Base-by-base conservation (phyloP, 2,329 filamentous ascomycete species). In the Xylogone sp. region DNA sequence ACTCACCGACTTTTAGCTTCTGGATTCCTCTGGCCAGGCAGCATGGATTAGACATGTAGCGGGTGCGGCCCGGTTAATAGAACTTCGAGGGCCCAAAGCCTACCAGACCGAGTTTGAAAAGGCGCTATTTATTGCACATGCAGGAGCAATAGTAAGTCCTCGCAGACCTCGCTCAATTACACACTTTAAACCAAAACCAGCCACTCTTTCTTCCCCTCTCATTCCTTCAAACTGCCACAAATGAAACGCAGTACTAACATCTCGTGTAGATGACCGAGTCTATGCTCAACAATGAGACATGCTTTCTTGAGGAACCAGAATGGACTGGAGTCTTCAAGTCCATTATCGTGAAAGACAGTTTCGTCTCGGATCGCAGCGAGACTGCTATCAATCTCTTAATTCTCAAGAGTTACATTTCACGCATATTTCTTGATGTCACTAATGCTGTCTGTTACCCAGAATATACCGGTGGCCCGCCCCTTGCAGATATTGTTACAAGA, bases 391-490 rank as follows among this genome's bases (percentile, higher is more conserved):
- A 46, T 2, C 48, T 64, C 10, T 53, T 62, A 16, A 58, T 60
- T 49, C 47, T 56, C 8, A 64, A 64, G 46, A 50, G 52, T 18
- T 53, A 54, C 19, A 56, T 64, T n/a, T 56, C 61, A 2, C 58
- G 57, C 12, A 62, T 63, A 24, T 69, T 67, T 43, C 53, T 66
- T 18, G 67, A 68, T 27, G 53, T 61, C 2, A 62, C 59, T 8
- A 49, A 54, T 7, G 46, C 57, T 8, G 48, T 61, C 13, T 58
- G 52, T 18, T 39, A 39, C n/a, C 34, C 34, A 16, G 34, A 39
- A 13, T 39, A 39, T 16, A 7, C 34, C 4, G 34, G 34, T 16
- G 34, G 34, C 34, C 34, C 34, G n/a, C 34, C 10, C 34, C 10
- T 39, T 16, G 34, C 8, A 39, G n/a, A 39, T 16, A 39, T 39